Base-by-base conservation (phyloP, 2,329 filamentous ascomycete species). In the Parafenestella ontariensis region DNA sequence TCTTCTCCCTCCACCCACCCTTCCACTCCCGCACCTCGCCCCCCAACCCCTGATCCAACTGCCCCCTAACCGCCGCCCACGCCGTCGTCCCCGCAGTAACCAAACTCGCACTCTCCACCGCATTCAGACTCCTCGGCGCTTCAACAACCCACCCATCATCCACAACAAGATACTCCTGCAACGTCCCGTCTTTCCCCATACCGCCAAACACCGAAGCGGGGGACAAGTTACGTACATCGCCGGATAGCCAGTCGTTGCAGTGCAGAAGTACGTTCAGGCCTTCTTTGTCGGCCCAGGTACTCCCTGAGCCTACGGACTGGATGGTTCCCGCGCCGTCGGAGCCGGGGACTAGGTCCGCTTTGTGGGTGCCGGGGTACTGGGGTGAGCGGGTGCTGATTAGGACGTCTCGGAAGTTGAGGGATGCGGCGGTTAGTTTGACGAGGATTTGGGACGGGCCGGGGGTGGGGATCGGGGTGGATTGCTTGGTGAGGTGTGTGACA, bases 171-270 rank as follows among this genome's bases (percentile, higher is more conserved):
- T 62, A 70, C 43, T 69, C 56, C 5, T 49, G 49, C 46, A 71
- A 46, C 15, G 65, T 81, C 79, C 81, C 63, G 5, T 67, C 61
- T 5, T 33, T 23, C 0, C 10, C 45, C 21, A 61, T 53, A 1
- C 52, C 62, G 0, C 63, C 66, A 4, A 58, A 28, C 10, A 54
- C 49, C 1, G 18, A 42, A 0, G n/a, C 9, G 3, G 84, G 3
- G 76, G 40, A 29, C 3, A 47, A 43, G 24, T 60, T 58, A 62
- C 59, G 20, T 13, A 39, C n/a, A 9, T 57, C 49, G 0, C 64
- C 64, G 2, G 41, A 54, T n/a, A 65, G 26, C 81, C 9, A 52
- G 37, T 46, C 28, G 15, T 50, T 43, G 34, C 24, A 43, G 50
- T 54, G 39, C 48, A 53, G 5, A 13, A 61, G 1, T 47, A 66